Base-by-base conservation (phyloP, 331 rosid genomes). In the Rhamnella rubrinervis region DNA sequence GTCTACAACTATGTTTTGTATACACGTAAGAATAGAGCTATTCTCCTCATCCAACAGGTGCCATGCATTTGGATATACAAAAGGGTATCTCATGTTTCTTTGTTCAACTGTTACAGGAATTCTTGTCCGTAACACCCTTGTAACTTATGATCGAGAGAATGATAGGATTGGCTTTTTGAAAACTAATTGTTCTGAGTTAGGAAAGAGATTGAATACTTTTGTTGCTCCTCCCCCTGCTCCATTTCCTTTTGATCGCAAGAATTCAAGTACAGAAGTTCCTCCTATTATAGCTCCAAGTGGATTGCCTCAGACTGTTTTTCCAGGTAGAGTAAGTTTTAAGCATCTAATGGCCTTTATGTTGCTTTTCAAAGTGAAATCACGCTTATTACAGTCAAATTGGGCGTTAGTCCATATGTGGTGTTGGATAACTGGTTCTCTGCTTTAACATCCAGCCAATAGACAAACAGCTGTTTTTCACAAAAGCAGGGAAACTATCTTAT, bases 161-260 rank as follows among this genome's bases (percentile, higher is more conserved):
- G 46, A 76, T 41, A 73, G 56, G 73, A 60, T 83, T 67, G 87
- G 87, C 5, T 83, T 83, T 74, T 83, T 77, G 85, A 83, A 80
- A 71, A 80, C 85, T 8, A 83, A 83, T 65, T 83, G 87, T 76
- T 83, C 87, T 62, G 80, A 83, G 47, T 76, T 83, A 8, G 80
- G 87, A 82, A 77, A 73, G 82, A 80, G 59, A 25, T 51, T 80
- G 61, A 65, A 70, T 68, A 39, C 57, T 76, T 68, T 31, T 59
- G 14, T 38, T 40, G 78, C 78, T 67, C 74, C 75, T 10, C 75
- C 79, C 19, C 74, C 74, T 26, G 39, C 74, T 14, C 77, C 79
- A 37, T 40, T 37, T 59, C 68, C 69, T 16, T 64, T 37, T 63
- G 20, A 44, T 20, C 71, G 67, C 70, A 61, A 2, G 61, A 82